Evolutionary conservation across 345 rosid species (phyloP).

Genomic region (Hypericum perforatum): DNA sequence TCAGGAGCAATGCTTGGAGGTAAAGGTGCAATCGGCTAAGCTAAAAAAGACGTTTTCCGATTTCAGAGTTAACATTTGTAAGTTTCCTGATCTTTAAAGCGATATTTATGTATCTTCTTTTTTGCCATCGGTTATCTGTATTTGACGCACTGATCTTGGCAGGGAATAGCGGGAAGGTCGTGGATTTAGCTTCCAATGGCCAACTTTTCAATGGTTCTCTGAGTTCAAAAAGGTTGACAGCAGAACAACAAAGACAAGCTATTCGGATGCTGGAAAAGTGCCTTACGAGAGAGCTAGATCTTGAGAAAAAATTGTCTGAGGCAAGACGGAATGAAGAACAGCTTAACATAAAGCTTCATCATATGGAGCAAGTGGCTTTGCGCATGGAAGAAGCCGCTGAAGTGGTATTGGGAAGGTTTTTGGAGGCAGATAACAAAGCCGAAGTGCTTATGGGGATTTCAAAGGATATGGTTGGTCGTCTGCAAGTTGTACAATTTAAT

Average conservation of each 20-base stretch:
- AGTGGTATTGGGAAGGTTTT: slow-evolving; percentile 84
- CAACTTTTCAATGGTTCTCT: slow-evolving; percentile 22
- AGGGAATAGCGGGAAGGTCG: slow-evolving; percentile 40
- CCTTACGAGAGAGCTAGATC: slow-evolving; percentile 62
- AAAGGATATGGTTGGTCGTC: slow-evolving; percentile 55
- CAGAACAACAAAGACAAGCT: slow-evolving; percentile 46
- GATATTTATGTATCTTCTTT: background rate
- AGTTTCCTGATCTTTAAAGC: slow-evolving; percentile 15
- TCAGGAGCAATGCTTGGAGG: slow-evolving; percentile 46
- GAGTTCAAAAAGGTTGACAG: slow-evolving; percentile 34
- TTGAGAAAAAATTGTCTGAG: slow-evolving; percentile 58
- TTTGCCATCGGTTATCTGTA: slow-evolving; percentile 9
- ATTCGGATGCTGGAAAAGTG: slow-evolving; percentile 73
- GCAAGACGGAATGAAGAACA: slow-evolving; percentile 60
- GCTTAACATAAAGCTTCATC: slow-evolving; percentile 64
- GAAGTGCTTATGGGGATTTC: slow-evolving; percentile 82
- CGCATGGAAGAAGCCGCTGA: slow-evolving; percentile 98
- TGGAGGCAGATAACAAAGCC: slow-evolving; percentile 84
- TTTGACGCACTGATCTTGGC: slow-evolving; percentile 15
- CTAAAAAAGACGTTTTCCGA: slow-evolving; percentile 44
- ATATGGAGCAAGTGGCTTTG: slow-evolving; percentile 63
- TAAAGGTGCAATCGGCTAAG: slow-evolving; percentile 60
- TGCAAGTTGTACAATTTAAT: slow-evolving; percentile 63
- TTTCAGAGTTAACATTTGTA: slow-evolving; percentile 49
- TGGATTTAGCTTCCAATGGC: slow-evolving; percentile 33